Percentiles rank a stretch among this genome's conserved stretches.
These are phyloP conservation scores for Colletotrichum costaricense DNA, from an alignment of 2,329 filamentous ascomycete species.

Conservation along the genomic window DNA sequence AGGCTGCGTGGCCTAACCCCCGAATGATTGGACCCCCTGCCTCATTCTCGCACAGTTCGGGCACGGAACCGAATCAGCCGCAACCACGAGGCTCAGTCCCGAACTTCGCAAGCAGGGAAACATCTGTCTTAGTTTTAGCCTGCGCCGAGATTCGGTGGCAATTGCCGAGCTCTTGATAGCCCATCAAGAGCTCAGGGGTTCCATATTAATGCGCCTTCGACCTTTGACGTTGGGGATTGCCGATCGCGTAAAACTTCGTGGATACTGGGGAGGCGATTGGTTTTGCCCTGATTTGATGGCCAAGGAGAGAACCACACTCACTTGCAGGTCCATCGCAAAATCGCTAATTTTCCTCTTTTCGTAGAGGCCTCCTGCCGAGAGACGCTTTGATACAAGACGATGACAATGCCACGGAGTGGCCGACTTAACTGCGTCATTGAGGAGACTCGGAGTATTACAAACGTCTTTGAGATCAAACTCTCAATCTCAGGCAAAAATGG, in stretches of 20 bases:
- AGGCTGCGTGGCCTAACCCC: not conserved
- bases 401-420: not conserved
- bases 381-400: not conserved
- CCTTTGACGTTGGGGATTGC: not conserved
- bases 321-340: not conserved
- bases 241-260: not conserved
- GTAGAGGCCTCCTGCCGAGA: not conserved
- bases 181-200: not conserved
- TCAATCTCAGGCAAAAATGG: too few relatives aligned
- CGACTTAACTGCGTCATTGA: not conserved
- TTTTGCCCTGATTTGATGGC: not conserved
- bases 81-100: not conserved
- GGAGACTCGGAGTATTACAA: not conserved
- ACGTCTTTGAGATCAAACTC: too few relatives aligned
- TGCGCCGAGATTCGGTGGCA: not conserved
- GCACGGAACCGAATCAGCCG: not conserved
- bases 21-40: not conserved
- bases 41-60: not conserved
- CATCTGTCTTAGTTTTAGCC: not conserved
- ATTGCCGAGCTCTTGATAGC: not conserved
- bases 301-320: not conserved
- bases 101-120: not conserved
- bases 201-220: not conserved
- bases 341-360: not conserved
- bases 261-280: not conserved